These are phyloP conservation scores for Vigna trinervia DNA, from an alignment of 306 rosid species.

Conservation along the genomic window DNA sequence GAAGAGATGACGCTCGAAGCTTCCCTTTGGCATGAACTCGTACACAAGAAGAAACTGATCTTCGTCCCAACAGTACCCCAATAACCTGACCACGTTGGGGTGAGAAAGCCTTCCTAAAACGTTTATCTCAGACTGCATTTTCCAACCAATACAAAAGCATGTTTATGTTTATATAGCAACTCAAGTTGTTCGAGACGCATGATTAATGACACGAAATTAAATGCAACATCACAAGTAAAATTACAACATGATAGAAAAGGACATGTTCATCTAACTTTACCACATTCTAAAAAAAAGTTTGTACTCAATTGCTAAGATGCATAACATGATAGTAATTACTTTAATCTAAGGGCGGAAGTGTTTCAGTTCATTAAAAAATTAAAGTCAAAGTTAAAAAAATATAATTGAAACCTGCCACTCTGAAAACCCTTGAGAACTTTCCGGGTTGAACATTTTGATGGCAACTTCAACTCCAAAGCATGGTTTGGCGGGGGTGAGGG, in stretches of 20 bases:
- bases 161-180: neutral
- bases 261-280: no score
- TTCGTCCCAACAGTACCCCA: conserved; percentile 83
- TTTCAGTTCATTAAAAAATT: no score
- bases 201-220: no score
- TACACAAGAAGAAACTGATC: conserved; percentile 86
- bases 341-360: no score
- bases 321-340: no score
- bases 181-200: neutral
- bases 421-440: conserved; percentile 72
- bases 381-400: no score
- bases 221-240: conserved; percentile 44
- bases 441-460: conserved; percentile 68
- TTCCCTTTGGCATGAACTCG: conserved; percentile 84
- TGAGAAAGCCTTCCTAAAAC: conserved; percentile 86
- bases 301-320: no score
- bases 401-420: conserved; percentile 69
- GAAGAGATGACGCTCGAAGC: conserved; percentile 88
- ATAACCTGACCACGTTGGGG: conserved; percentile 79
- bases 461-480: conserved; percentile 74
- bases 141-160: conserved; percentile 28
- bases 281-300: neutral
- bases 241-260: neutral
- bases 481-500: conserved; percentile 64
- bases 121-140: conserved; percentile 79